Base-by-base conservation (phyloP, 805 yeast genomes). In the Saturnispora sekii region DNA sequence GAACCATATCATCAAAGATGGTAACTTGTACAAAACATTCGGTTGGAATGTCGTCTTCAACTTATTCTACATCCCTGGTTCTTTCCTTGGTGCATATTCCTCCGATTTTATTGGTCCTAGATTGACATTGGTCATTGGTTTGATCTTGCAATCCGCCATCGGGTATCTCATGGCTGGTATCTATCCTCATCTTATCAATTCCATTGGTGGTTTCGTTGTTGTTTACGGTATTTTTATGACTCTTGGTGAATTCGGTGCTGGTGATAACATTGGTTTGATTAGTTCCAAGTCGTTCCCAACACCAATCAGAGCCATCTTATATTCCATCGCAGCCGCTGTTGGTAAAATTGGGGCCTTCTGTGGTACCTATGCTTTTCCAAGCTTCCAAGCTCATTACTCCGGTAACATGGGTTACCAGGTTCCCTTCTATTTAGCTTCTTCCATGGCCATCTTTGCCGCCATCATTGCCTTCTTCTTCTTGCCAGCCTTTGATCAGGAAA, bases 81-180 rank as follows among this genome's bases (percentile, higher is more conserved):
- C 95, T 1, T 76, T 87, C 61, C 60, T 84, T 17, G 97, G 97
- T 57, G 96, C 95, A n/a, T 57, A 74, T 41, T 64, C 77, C 34
- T 73, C 95, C n/a, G 97, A 90, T 64, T 84, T 76, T 63, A 57
- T 88, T 47, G 97, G 97, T n/a, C 96, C 97, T 45, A 76, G 96
- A 63, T 61, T 83, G 49, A 84, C 96, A 9, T 65, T 87, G 38
- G 73, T 70, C 30, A 44, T 69, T 46, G 97, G 96, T 57, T 79
- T 86, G 18, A 52, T 70, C 41, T 51, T 74, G 35, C 97, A 90
- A 67, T 88, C 86, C 9, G 66, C 80, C 38, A 66, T 90, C 49
- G 97, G 96, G 17, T 84, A 74, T 60, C 74, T 80, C 55, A 82
- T 90, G 88, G 87, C 95, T 44, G 90, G 81, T 17, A 64, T 72